Evolutionary conservation across 192 early-diverging fungal genomes (phyloP), one percentile per base, ranked within the genome.

Genomic region (Coemansia sp.): DNA sequence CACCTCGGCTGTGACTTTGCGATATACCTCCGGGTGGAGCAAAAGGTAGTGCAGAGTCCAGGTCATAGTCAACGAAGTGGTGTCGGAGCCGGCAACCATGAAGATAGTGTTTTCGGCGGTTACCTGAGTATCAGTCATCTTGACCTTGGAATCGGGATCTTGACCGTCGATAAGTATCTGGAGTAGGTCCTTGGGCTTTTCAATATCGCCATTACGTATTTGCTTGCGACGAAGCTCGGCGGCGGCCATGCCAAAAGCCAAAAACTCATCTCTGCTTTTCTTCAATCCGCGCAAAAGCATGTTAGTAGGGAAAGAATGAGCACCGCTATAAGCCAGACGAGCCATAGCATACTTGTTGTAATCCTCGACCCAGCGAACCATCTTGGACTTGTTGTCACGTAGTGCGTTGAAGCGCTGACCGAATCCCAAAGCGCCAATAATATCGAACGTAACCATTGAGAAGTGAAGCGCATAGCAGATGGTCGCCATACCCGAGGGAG

Each of bases 1-100:
- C 12, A 86, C 74, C 47, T 86, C 80, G 13, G 31, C n/a, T 1
- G 71, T 74, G 15, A 64, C 73, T 12, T 58, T 71, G n/a, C 46
- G 24, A 62, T 66, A 71, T 2, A 33, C 34, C 0, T 64, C n/a
- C 0, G 84, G 84, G 33, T 86, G 41, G 12, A 75, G 64, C 58
- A 82, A 46, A 24, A 86, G 61, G 11, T 58, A 70, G 31, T 82
- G 75, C 1, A 86, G 22, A 0, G 74, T 72, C 84, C 84, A 86
- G 11, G 40, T 67, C 20, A 86, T 43, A 0, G 79, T 76, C 34
- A 63, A 34, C 31, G 74, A 65, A 0, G 73, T 79, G 0, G 79
- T 85, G 43, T 85, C 84, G 2, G 84, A 68, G 22, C 84, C 84
- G 33, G 52, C 79, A 13, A 79, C 31, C n/a, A 85, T 58, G 6